Conservation (phyloP, 495 filamentous ascomycete species). For the Hypomontagnella submonticulosa region DNA sequence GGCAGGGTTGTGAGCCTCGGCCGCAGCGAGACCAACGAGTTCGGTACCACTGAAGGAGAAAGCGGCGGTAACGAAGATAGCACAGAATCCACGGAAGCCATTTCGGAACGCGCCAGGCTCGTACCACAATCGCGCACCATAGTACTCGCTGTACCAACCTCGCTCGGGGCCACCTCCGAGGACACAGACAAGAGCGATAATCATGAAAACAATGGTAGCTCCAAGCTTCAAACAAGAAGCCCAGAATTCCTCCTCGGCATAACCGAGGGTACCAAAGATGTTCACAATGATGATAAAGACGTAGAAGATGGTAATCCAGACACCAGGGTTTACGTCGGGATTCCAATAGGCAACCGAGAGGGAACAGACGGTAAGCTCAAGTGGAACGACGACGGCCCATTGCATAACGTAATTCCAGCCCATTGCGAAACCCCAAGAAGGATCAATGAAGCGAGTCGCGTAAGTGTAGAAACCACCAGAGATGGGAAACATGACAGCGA, state of each 20-base stretch:
- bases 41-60: constrained; percentile 81
- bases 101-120: constrained; percentile 77
- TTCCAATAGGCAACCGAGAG: constrained; percentile 70
- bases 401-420: constrained; percentile 81
- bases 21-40: constrained; percentile 76
- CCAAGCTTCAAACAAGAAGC: constrained; percentile 65
- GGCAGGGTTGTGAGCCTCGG: constrained; percentile 72
- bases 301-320: constrained; percentile 73
- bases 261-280: constrained; percentile 76
- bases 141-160: constrained; percentile 61
- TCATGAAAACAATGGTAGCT: constrained; percentile 75
- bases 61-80: constrained; percentile 77
- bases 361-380: constrained; percentile 65
- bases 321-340: constrained; percentile 61
- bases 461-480: constrained; percentile 70
- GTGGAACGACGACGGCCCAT: constrained; percentile 69
- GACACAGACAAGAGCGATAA: constrained; percentile 76
- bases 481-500: constrained; percentile 78
- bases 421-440: constrained; percentile 87
- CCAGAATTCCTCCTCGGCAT: constrained; percentile 74
- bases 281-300: constrained; percentile 69
- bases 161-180: constrained; percentile 70
- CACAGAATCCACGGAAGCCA: constrained; percentile 77
- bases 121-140: constrained; percentile 72
- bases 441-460: constrained; percentile 78